Percentiles rank a stretch among this genome's conserved stretches.
Conservation (phyloP, 257 asterid species). For the Eustoma russellianum region DNA sequence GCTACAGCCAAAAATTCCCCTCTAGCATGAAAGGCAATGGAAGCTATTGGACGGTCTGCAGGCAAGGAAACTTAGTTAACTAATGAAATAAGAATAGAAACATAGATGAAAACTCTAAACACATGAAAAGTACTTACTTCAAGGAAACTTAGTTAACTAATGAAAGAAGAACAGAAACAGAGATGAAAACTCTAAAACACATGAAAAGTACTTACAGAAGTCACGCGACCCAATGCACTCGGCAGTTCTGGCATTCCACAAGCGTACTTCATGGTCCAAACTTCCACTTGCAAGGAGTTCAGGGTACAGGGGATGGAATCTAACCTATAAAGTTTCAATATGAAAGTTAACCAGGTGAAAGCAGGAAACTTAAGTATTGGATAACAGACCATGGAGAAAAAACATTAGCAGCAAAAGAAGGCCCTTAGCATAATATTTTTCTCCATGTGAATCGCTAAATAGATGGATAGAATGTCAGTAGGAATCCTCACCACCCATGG, state of each 20-base stretch:
- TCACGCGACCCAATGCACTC: slow-evolving; percentile 92
- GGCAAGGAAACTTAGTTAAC: slow-evolving; percentile 12
- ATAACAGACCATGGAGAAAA: slow-evolving; percentile 8
- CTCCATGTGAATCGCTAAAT: not conserved
- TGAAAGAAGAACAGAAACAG: not conserved
- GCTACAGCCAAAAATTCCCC: slow-evolving; percentile 97
- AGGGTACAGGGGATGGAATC: slow-evolving; percentile 84
- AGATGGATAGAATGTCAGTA: slow-evolving; percentile 11
- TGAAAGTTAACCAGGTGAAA: slow-evolving; percentile 15
- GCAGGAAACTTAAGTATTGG: not conserved
- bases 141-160: slow-evolving; percentile 11
- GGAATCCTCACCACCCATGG: slow-evolving; percentile 94
- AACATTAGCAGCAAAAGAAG: slow-evolving; percentile 6
- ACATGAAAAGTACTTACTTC: slow-evolving; percentile 39
- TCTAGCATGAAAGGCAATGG: slow-evolving; percentile 95
- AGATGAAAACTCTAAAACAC: slow-evolving; percentile 5
- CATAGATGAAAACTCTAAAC: slow-evolving; percentile 2
- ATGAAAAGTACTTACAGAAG: slow-evolving; percentile 54
- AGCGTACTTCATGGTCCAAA: slow-evolving; percentile 93
- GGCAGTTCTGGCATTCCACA: slow-evolving; percentile 84
- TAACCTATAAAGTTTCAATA: slow-evolving; percentile 52
- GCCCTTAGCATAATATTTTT: too few species aligned
- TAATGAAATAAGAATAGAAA: slow-evolving; percentile 1
- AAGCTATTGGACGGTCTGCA: slow-evolving; percentile 95
- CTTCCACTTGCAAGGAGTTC: slow-evolving; percentile 97